phyloP scores from a whole-genome alignment of 2,329 filamentous ascomycete species.

The Stemphylium lycopersici region DNA sequence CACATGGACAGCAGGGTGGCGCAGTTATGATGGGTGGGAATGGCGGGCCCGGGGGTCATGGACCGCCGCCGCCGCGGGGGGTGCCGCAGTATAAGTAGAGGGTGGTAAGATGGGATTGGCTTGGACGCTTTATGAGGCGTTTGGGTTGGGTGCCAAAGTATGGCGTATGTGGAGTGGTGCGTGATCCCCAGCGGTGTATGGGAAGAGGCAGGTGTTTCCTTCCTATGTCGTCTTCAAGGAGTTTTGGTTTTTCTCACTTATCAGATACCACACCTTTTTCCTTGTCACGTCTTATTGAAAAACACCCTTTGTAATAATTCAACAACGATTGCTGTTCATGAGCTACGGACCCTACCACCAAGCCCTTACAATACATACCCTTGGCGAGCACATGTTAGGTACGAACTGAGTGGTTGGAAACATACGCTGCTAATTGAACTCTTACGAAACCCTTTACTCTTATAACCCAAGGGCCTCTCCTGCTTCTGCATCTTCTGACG shows the following conservation, averaged over 20 bases:
- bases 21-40: constrained; percentile 34
- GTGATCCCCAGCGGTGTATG: not conserved
- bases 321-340: too few relatives aligned
- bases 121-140: not conserved
- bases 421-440: too few relatives aligned
- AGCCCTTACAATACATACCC: too few relatives aligned
- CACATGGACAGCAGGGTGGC: not conserved
- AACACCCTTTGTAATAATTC: not conserved
- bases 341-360: too few relatives aligned
- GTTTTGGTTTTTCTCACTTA: not conserved
- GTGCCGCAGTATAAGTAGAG: constrained; percentile 23
- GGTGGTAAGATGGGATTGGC: not conserved
- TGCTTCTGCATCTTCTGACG: not conserved
- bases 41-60: constrained; percentile 6
- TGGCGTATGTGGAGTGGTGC: not conserved
- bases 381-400: too few relatives aligned
- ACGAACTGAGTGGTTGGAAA: too few relatives aligned
- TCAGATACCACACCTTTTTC: not conserved
- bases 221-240: not conserved
- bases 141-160: not conserved
- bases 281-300: not conserved
- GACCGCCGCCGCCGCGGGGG: constrained; percentile 18
- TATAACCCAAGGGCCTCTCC: not conserved
- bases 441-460: not conserved
- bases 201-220: not conserved